Evolutionary conservation across 1,284 basidiomycete species (phyloP), one percentile per base, ranked within the genome.

Genomic region (Sporisorium iseilematis-ciliati): DNA sequence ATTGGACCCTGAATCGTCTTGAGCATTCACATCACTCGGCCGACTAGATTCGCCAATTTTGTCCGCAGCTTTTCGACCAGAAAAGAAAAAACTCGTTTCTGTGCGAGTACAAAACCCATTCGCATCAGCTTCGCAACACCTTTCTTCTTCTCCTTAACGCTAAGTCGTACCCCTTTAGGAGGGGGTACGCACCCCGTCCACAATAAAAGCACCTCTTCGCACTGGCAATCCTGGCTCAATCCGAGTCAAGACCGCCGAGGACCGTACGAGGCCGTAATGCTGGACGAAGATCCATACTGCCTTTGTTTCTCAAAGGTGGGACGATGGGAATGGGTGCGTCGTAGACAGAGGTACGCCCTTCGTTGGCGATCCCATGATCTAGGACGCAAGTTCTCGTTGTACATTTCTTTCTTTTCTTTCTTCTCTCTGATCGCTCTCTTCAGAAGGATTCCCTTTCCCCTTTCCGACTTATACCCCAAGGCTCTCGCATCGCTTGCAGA

Each of bases 241-340:
- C n/a, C 49, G 18, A 29, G 40, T 31, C 48, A 50, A 51, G 66
- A 66, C 62, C 57, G 70, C 69, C 74, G 62, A 76, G 69, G 74
- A 76, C 65, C 65, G 69, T 76, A 76, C 69, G 74, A 76, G 74
- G 74, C 74, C 74, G 74, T 76, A 76, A 76, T 65, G 74, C 48
- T 72, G 62, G 74, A 76, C 69, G 74, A 69, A 76, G 74, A 76
- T 55, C 41, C 35, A 76, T 57, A 76, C 74, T 56, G 65, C 62
- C 41, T 11, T 18, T 29, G 21, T n/a, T n/a, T n/a, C n/a, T n/a
- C 16, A 20, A 25, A 23, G 40, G 55, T 68, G 68, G 48, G 74
- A 76, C 65, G 74, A 76, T 76, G 74, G 69, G 74, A 72, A 72
- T 76, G 74, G 74, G 74, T 76, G 74, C 74, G 74, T 55, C 68